phyloP scores from a whole-genome alignment of 768 basidiomycete genomes.

The Rhizopogon vinicolor region DNA sequence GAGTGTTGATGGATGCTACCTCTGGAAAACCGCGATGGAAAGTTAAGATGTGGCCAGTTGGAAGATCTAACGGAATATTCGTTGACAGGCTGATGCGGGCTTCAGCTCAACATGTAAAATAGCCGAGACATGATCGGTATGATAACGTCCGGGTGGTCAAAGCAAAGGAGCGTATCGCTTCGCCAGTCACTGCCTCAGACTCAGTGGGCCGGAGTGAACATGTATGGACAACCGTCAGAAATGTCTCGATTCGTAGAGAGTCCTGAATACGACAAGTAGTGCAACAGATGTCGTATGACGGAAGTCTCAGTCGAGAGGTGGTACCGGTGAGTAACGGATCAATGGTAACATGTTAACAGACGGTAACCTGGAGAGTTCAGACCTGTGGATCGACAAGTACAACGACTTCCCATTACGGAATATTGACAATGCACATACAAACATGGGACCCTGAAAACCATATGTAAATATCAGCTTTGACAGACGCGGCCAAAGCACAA shows the following conservation, averaged over 20 bases:
- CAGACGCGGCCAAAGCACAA: conserved; percentile 10
- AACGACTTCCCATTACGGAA: background rate
- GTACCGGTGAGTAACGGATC: too few relatives aligned
- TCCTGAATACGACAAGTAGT: background rate
- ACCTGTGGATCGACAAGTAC: background rate
- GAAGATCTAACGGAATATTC: background rate
- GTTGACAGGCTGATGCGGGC: background rate
- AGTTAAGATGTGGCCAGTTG: too few relatives aligned
- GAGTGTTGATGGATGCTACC: conserved; percentile 7
- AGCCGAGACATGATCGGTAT: background rate
- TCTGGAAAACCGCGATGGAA: background rate
- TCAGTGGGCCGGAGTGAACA: background rate
- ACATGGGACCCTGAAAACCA: background rate
- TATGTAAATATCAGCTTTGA: background rate
- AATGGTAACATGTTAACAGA: too few relatives aligned
- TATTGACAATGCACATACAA: background rate
- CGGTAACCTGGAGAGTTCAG: background rate
- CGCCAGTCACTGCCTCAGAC: background rate
- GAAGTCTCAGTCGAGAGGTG: background rate
- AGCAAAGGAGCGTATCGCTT: conserved; percentile 3
- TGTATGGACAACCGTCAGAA: background rate
- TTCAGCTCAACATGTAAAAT: background rate
- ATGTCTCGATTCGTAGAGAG: background rate
- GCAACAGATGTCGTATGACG: too few relatives aligned
- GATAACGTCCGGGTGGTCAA: conserved; percentile 11